Evolutionary conservation across 2,329 filamentous ascomycete species (phyloP), one percentile per base, ranked within the genome.

Genomic region (Colletotrichum karsti): DNA sequence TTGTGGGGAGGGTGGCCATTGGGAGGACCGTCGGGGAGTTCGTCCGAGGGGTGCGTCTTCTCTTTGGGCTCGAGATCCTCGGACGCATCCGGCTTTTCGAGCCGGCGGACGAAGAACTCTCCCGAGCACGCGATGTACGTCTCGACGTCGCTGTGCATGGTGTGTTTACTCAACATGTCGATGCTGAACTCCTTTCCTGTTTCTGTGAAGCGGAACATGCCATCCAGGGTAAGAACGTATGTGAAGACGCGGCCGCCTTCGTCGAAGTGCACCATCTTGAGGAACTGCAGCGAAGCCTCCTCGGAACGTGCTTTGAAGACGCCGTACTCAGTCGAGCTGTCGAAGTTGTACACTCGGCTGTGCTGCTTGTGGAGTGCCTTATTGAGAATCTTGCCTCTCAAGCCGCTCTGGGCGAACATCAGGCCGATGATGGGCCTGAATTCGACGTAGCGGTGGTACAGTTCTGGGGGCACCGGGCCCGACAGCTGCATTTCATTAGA

Each of bases 141-240:
- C 37, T 91, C 92, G 2, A 97, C 95, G 78, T 98, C 91, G 71
- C 93, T 95, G 81, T 98, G 95, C 94, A 98, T 97, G 42, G 94
- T 97, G 79, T 98, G 95, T 78, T 98, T 98, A 78, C 91, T 94
- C 74, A 98, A 81, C 78, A 98, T 84, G 80, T 98, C 95, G 74
- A 98, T 94, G 58, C 95, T 94, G 67, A 98, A 98, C 74, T 98
- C 95, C 74, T 96, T 96, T 30, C 95, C 95, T 0, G 95, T 98
- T 79, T 98, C 95, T 1, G 95, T 98, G 80, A 98, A 98, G 50
- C 94, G 91, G 76, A 97, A 88, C 59, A 95, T 85, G 5, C 92
- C 92, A 75, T 98, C 95, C 7, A 98, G 86, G 0, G 94, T 97
- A 22, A 98, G 83, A 26, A 98, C 91, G 73, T 98, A 98, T 22